phyloP scores from a whole-genome alignment of 2,329 filamentous ascomycete genomes.

The Sporothrix phasma region DNA sequence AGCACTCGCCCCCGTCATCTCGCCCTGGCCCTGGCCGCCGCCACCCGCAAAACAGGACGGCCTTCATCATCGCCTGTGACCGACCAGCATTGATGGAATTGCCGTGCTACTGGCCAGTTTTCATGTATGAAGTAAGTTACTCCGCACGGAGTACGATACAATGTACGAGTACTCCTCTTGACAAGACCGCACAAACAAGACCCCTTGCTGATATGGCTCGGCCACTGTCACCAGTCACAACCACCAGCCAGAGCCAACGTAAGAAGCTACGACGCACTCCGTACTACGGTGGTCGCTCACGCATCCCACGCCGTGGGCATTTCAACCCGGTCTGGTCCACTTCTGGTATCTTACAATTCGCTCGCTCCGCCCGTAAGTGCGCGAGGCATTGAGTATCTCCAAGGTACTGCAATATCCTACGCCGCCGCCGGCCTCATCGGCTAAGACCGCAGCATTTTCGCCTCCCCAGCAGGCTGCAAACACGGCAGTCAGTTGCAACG shows the following conservation, averaged over 20 bases:
- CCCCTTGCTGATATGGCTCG: not conserved
- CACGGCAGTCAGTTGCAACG: not conserved
- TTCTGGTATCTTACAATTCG: conserved; percentile 10
- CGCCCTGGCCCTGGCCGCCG: conserved; percentile 18
- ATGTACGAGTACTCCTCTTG: not conserved
- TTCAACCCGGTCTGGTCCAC: conserved; percentile 20
- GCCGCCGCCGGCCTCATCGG: conserved; percentile 20
- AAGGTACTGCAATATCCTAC: too few species aligned
- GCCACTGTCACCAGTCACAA: not conserved
- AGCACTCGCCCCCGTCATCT: conserved; percentile 9
- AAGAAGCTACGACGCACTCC: not conserved
- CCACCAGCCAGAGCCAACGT: conserved; percentile 1
- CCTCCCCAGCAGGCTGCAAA: not conserved
- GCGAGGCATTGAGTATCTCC: conserved; percentile 12
- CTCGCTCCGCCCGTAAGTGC: conserved; percentile 13
- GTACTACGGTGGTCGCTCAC: not conserved
- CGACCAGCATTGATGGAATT: not conserved
- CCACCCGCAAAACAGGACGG: conserved; percentile 11
- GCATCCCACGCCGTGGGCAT: conserved; percentile 14
- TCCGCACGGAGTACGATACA: too few species aligned
- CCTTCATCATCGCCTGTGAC: not conserved
- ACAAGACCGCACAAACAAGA: not conserved
- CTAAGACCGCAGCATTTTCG: conserved; percentile 3
- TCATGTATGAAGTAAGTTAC: too few species aligned
- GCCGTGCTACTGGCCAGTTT: not conserved